Conservation (phyloP, 2,329 filamentous ascomycete species). For the Trichoderma semiorbis region DNA sequence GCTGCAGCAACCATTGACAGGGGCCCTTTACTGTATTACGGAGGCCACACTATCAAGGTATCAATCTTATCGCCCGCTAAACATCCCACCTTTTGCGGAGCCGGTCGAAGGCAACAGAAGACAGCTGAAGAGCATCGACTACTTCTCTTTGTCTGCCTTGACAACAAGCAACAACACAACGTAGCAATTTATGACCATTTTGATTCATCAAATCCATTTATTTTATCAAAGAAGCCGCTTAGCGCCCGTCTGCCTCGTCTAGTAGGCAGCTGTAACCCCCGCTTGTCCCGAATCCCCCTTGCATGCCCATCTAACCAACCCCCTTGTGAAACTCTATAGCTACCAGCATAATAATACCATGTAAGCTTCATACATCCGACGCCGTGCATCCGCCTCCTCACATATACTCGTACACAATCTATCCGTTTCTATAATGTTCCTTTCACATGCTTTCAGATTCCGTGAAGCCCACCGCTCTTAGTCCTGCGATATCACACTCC, state of each 20-base stretch:
- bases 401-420: slow-evolving; percentile 16
- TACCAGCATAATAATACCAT: not conserved
- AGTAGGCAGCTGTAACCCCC: not conserved
- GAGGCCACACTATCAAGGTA: not conserved
- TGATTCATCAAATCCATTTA: not conserved
- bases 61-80: slow-evolving; percentile 4
- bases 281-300: not conserved
- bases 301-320: not conserved
- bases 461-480: not conserved
- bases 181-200: not conserved
- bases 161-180: no score
- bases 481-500: slow-evolving; percentile 31
- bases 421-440: slow-evolving; percentile 10
- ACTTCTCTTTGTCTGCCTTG: not conserved
- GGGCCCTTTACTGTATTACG: not conserved
- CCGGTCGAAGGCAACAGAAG: not conserved
- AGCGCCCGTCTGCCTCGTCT: not conserved
- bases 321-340: slow-evolving; percentile 9
- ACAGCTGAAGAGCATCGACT: not conserved
- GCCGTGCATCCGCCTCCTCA: not conserved
- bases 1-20: slow-evolving; percentile 7
- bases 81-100: slow-evolving; percentile 1
- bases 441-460: not conserved
- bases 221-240: not conserved
- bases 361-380: not conserved